A percentile compares a stretch with the other conserved stretches of the same genome.
phyloP scores from a whole-genome alignment of 108 stramenopile species.

The Schizochytrium sp. region DNA sequence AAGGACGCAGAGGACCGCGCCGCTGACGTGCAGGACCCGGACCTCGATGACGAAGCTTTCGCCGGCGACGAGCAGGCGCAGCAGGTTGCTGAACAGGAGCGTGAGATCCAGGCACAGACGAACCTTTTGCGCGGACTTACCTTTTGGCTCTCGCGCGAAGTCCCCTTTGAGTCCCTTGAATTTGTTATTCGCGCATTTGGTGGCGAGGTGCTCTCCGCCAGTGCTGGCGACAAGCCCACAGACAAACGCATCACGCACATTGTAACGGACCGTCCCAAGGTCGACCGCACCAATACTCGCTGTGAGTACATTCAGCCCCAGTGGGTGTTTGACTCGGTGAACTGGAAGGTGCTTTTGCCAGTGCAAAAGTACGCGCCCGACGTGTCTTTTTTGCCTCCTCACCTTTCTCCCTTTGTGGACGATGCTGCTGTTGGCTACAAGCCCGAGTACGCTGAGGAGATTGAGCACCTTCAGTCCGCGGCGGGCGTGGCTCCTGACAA shows the following conservation, averaged over 20 bases:
- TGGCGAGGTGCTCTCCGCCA: conserved; percentile 62
- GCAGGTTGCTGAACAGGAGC: background rate
- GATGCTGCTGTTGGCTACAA: conserved; percentile 93
- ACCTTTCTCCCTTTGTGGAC: conserved; percentile 95
- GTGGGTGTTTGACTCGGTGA: conserved; percentile 90
- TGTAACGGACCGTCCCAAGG: conserved; percentile 72
- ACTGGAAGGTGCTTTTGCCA: conserved; percentile 79
- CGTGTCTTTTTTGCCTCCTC: conserved; percentile 79
- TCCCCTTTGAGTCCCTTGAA: conserved; percentile 82
- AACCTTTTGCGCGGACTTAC: conserved; percentile 55
- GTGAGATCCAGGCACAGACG: background rate
- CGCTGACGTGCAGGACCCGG: background rate
- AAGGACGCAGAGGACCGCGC: background rate
- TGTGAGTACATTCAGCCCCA: conserved; percentile 94
- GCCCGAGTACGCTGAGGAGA: conserved; percentile 88
- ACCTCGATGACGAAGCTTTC: conserved; percentile 43
- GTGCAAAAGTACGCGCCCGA: conserved; percentile 75
- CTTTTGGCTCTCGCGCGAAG: conserved; percentile 84
- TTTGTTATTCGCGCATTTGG: conserved; percentile 78
- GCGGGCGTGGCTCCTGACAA: conserved; percentile 15
- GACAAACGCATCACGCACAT: conserved; percentile 90
- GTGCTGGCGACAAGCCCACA: conserved; percentile 6
- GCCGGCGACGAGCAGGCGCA: conserved; percentile 31
- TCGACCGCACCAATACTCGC: conserved; percentile 53
- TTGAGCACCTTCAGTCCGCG: conserved; percentile 73